Evolutionary conservation across 805 yeast species (phyloP).

Genomic region (Isabelozyma gotoi): DNA sequence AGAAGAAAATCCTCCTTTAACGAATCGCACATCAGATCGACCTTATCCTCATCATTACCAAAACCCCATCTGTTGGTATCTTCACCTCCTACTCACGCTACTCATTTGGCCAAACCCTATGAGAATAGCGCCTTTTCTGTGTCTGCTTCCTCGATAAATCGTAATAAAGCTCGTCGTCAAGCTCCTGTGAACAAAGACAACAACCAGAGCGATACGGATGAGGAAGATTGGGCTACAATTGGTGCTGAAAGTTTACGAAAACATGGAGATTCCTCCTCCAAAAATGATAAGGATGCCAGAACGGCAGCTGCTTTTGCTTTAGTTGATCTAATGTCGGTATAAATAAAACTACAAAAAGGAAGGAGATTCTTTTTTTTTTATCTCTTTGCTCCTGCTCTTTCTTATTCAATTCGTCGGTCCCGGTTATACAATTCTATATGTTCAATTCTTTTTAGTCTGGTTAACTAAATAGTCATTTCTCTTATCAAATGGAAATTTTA

Average conservation of each 20-base stretch:
- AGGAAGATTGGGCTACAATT: conserved; percentile 93
- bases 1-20: conserved; percentile 43
- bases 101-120: conserved; percentile 11
- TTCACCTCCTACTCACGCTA: conserved; percentile 8
- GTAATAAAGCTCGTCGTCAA: conserved; percentile 1
- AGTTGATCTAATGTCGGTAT: conserved; percentile 52
- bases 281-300: conserved; percentile 37
- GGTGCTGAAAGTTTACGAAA: conserved; percentile 71
- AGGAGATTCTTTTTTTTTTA: background rate
- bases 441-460: conserved; percentile 42
- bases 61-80: conserved; percentile 9
- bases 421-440: conserved; percentile 94
- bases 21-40: conserved; percentile 35
- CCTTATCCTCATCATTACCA: conserved; percentile 21
- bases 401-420: conserved; percentile 89
- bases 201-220: conserved; percentile 76
- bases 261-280: conserved; percentile 13
- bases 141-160: conserved; percentile 10
- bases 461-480: background rate
- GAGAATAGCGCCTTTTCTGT: conserved; percentile 5
- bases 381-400: background rate
- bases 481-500: too few species aligned
- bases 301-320: conserved; percentile 58
- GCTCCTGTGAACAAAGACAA: background rate
- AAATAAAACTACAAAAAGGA: too few species aligned